phyloP scores from a whole-genome alignment of 805 yeast genomes.

The Candida ovalis region DNA sequence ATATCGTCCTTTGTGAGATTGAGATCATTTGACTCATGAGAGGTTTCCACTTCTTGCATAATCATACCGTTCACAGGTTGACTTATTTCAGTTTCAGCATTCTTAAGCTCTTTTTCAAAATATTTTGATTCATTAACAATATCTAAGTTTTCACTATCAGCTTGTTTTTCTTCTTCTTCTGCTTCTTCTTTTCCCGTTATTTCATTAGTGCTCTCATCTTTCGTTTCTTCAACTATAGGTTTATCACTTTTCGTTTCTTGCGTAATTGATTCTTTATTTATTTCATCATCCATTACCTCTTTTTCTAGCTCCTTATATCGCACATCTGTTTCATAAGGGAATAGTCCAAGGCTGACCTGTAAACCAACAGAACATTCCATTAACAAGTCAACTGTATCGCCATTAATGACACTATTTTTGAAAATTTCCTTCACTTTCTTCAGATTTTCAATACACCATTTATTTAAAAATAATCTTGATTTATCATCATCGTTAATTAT shows the following conservation, averaged over 20 bases:
- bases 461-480: constrained; percentile 13
- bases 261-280: background rate
- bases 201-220: background rate
- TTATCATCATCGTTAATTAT: constrained; percentile 9
- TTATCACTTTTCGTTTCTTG: background rate
- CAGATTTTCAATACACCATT: constrained; percentile 13
- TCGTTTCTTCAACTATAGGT: background rate
- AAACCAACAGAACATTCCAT: constrained; percentile 14
- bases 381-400: constrained; percentile 12
- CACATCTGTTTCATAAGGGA: constrained; percentile 7
- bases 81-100: constrained; percentile 9
- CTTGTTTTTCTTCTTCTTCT: background rate
- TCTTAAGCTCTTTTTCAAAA: constrained; percentile 4
- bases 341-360: constrained; percentile 13
- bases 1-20: constrained; percentile 10
- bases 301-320: constrained; percentile 1
- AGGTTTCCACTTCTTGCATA: background rate
- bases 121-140: constrained; percentile 5
- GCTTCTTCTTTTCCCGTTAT: background rate
- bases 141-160: background rate
- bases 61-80: constrained; percentile 1
- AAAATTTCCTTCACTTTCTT: constrained; percentile 8
- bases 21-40: background rate
- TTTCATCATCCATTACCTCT: background rate
- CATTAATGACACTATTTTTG: constrained; percentile 8